phyloP scores from a whole-genome alignment of 148 eudicot species.

The Fagopyrum tataricum region DNA sequence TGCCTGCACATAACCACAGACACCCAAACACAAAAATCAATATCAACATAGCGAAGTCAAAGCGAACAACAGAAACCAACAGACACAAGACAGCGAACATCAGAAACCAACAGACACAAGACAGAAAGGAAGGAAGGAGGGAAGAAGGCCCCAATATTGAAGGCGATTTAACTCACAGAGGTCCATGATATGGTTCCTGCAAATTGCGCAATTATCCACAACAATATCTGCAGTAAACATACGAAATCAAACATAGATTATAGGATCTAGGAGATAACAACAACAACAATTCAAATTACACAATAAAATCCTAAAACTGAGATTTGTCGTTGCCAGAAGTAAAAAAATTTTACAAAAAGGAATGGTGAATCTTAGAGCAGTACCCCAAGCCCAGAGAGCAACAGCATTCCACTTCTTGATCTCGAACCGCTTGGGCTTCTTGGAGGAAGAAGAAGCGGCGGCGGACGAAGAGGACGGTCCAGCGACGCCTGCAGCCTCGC shows the following conservation, averaged over 20 bases:
- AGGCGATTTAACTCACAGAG: background rate
- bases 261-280: background rate
- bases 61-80: too few relatives aligned
- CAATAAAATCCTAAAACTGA: too few relatives aligned
- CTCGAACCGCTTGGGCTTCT: constrained; percentile 74
- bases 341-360: background rate
- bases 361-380: background rate
- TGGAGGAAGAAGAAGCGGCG: constrained; percentile 37
- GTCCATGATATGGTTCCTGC: background rate
- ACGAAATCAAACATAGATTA: background rate
- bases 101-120: too few relatives aligned
- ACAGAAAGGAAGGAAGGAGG: too few relatives aligned
- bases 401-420: constrained; percentile 96
- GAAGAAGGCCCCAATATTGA: too few relatives aligned
- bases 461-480: background rate
- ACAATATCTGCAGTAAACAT: background rate
- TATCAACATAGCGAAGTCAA: too few relatives aligned
- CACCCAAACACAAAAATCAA: background rate
- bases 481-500: constrained; percentile 30
- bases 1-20: constrained; percentile 17
- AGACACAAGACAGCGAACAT: too few relatives aligned
- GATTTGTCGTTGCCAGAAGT: too few relatives aligned
- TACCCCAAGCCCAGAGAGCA: constrained; percentile 96
- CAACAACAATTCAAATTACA: background rate
- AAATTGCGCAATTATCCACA: background rate